A percentile compares a stretch with the other conserved stretches of the same genome.
phyloP scores from a whole-genome alignment of 2,329 filamentous ascomycete genomes.

The Xenosphaeropsis pyriputrescens region DNA sequence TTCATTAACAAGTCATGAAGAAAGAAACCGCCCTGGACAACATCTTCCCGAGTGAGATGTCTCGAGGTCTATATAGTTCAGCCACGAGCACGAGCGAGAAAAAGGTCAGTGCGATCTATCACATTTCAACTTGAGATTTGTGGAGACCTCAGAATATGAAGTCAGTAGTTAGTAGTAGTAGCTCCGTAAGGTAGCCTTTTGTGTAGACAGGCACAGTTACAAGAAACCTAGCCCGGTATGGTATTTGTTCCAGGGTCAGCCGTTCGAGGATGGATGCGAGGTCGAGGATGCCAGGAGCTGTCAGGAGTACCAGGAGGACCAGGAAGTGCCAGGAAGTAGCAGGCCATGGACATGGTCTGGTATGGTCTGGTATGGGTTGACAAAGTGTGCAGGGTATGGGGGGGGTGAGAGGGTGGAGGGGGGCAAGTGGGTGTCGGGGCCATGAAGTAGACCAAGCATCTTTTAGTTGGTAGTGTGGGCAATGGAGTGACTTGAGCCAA shows the following conservation, averaged over 20 bases:
- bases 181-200: background rate
- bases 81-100: background rate
- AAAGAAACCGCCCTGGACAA: background rate
- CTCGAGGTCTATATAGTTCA: background rate
- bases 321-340: background rate
- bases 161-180: background rate
- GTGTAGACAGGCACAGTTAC: background rate
- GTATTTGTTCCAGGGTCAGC: too few relatives aligned
- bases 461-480: too few relatives aligned
- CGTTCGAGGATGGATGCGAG: too few relatives aligned
- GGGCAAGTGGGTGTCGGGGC: too few relatives aligned
- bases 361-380: too few relatives aligned
- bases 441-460: too few relatives aligned
- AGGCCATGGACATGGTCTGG: too few relatives aligned
- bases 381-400: too few relatives aligned
- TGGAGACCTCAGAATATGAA: background rate
- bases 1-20: background rate
- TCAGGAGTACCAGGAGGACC: background rate
- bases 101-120: background rate
- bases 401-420: too few relatives aligned
- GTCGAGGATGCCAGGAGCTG: too few relatives aligned
- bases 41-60: background rate
- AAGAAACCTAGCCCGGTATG: background rate
- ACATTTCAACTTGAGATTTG: background rate
- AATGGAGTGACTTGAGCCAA: too few relatives aligned